Evolutionary conservation across 345 rosid genomes (phyloP).

Genomic region (Populus deltoides): DNA sequence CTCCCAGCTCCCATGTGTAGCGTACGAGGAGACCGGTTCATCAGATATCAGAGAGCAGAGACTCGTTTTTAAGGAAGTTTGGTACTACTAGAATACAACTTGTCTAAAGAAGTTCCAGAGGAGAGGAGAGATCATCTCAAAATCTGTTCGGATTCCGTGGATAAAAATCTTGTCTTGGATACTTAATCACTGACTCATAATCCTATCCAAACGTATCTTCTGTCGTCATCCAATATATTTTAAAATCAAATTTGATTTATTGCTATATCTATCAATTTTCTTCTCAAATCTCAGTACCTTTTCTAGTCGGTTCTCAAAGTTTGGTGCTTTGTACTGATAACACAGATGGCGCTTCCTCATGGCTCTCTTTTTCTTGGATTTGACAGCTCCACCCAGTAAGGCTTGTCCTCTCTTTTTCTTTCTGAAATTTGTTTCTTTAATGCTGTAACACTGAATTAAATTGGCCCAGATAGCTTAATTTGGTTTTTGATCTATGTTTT

Average conservation of each 20-base stretch:
- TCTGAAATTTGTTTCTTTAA: background rate
- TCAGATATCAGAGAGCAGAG: background rate
- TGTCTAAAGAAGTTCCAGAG: no score
- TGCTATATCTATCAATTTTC: background rate
- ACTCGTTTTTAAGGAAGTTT: background rate
- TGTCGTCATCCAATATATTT: background rate
- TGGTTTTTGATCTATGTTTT: background rate
- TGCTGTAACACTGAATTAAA: background rate
- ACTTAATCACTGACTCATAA: background rate
- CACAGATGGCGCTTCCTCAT: conserved; percentile 50
- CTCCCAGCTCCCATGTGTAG: no score
- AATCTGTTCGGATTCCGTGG: no score
- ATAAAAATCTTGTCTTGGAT: no score
- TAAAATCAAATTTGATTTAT: background rate
- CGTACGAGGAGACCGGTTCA: no score
- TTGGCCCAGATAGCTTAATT: background rate
- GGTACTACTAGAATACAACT: background rate
- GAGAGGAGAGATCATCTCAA: no score
- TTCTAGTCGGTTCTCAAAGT: background rate
- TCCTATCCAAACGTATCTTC: background rate
- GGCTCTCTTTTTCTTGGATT: conserved; percentile 84
- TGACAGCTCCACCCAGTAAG: conserved; percentile 91
- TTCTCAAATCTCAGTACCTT: background rate
- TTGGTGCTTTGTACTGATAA: conserved; percentile 29
- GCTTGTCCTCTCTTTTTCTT: background rate